phyloP scores from a whole-genome alignment of 2,329 filamentous ascomycete genomes.

The Leptodontidium sp. region DNA sequence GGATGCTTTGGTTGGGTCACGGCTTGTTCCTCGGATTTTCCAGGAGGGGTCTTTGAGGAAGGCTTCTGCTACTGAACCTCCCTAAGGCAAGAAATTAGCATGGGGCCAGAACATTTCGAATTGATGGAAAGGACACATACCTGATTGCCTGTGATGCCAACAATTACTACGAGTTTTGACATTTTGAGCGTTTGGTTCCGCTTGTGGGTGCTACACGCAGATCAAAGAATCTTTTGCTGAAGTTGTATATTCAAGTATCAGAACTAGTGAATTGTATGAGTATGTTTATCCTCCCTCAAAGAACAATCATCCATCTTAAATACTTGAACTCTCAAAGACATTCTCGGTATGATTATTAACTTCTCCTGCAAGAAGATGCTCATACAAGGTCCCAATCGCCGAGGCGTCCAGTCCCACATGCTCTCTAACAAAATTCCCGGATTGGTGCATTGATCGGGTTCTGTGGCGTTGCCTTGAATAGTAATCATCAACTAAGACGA shows the following conservation, averaged over 20 bases:
- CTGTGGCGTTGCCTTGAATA: slow-evolving; percentile 1
- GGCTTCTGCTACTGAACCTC: slow-evolving; percentile 55
- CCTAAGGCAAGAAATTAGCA: slow-evolving; percentile 44
- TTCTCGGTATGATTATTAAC: slow-evolving; percentile 1
- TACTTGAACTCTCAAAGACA: not conserved
- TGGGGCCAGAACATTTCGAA: not conserved
- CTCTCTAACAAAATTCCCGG: not conserved
- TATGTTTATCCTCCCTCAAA: no score
- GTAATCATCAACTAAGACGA: slow-evolving; percentile 1
- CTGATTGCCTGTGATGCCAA: slow-evolving; percentile 26
- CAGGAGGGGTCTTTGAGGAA: slow-evolving; percentile 55
- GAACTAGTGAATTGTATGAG: no score
- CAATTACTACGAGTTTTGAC: slow-evolving; percentile 23
- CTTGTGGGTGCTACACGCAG: no score
- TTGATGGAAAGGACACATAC: not conserved
- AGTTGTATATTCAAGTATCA: no score
- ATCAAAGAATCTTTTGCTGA: no score
- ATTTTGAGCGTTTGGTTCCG: slow-evolving; percentile 2
- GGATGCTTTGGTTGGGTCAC: slow-evolving; percentile 52
- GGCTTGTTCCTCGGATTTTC: slow-evolving; percentile 57
- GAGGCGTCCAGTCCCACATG: not conserved
- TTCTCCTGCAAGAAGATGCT: not conserved
- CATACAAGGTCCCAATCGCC: not conserved
- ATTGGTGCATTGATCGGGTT: not conserved
- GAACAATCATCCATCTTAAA: no score